These are phyloP conservation scores for Talaromyces albobiverticillius DNA, from an alignment of 2,329 filamentous ascomycete genomes.

Conservation along the genomic window DNA sequence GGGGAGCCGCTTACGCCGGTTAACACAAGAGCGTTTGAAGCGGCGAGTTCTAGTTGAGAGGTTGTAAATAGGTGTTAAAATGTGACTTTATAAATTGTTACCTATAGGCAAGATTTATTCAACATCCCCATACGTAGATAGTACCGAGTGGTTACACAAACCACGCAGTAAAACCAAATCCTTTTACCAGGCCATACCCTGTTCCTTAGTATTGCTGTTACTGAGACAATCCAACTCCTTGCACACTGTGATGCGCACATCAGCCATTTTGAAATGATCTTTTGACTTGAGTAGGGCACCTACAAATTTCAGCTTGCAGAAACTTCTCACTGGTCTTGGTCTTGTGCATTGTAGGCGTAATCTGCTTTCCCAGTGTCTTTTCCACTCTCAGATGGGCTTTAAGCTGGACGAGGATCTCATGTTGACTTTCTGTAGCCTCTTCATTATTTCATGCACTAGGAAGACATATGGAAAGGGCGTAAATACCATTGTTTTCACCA, in stretches of 20 bases:
- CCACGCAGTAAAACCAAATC: too few relatives aligned
- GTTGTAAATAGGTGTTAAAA: too few relatives aligned
- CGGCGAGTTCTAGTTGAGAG: neutral
- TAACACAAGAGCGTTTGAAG: conserved; percentile 9
- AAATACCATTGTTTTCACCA: conserved; percentile 5
- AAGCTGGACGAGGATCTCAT: conserved; percentile 13
- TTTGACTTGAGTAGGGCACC: neutral
- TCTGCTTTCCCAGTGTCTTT: conserved; percentile 12
- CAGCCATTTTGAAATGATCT: neutral
- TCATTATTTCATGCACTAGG: too few relatives aligned
- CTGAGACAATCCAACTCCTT: conserved; percentile 11
- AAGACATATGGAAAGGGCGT: neutral
- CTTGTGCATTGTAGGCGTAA: conserved; percentile 14
- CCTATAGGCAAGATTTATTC: too few relatives aligned
- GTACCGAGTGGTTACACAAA: neutral
- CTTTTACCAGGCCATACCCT: conserved; percentile 10
- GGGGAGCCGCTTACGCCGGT: conserved; percentile 9
- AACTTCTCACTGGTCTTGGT: conserved; percentile 11
- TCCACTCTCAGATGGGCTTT: conserved; percentile 18
- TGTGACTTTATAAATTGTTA: too few relatives aligned
- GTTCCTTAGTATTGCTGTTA: neutral
- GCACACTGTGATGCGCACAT: neutral
- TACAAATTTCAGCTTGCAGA: conserved; percentile 15
- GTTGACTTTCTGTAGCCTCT: conserved; percentile 12
- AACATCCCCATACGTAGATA: neutral